Conservation (phyloP, 805 yeast genomes). For the Lipomyces spencermartinsiae region DNA sequence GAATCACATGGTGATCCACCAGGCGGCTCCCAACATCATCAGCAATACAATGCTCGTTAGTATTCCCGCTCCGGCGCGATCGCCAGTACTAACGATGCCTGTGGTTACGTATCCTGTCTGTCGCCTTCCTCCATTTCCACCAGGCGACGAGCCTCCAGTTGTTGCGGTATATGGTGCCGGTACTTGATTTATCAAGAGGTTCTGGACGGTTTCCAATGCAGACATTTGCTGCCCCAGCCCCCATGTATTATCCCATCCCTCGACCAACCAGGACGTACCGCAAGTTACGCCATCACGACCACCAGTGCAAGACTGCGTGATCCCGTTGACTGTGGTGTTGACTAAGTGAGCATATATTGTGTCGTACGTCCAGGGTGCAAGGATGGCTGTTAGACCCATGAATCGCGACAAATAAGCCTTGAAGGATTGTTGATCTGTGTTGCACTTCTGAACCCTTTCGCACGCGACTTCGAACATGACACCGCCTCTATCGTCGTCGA, state of each 20-base stretch:
- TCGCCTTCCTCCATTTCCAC: neutral
- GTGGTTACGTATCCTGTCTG: neutral
- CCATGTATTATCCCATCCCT: constrained; percentile 72
- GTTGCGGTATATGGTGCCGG: constrained; percentile 54
- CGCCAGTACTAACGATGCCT: constrained; percentile 20
- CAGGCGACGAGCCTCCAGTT: constrained; percentile 52
- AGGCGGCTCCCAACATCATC: constrained; percentile 21
- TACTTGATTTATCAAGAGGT: constrained; percentile 39
- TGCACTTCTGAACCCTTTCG: constrained; percentile 67
- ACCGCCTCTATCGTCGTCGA: constrained; percentile 47
- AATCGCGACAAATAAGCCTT: constrained; percentile 81
- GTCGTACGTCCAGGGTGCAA: constrained; percentile 62
- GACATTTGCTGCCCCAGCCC: constrained; percentile 93
- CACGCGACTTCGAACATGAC: constrained; percentile 86
- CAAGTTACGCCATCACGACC: constrained; percentile 89
- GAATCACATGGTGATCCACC: constrained; percentile 27
- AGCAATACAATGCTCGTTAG: constrained; percentile 21
- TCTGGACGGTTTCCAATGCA: constrained; percentile 71
- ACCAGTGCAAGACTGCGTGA: constrained; percentile 84
- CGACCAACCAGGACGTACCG: constrained; percentile 76
- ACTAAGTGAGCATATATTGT: constrained; percentile 47
- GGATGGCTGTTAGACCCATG: constrained; percentile 72
- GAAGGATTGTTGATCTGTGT: constrained; percentile 88
- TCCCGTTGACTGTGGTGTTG: constrained; percentile 65
- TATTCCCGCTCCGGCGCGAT: constrained; percentile 31